phyloP scores from a whole-genome alignment of 148 eudicot species.

The Rhododendron williamsianum region DNA sequence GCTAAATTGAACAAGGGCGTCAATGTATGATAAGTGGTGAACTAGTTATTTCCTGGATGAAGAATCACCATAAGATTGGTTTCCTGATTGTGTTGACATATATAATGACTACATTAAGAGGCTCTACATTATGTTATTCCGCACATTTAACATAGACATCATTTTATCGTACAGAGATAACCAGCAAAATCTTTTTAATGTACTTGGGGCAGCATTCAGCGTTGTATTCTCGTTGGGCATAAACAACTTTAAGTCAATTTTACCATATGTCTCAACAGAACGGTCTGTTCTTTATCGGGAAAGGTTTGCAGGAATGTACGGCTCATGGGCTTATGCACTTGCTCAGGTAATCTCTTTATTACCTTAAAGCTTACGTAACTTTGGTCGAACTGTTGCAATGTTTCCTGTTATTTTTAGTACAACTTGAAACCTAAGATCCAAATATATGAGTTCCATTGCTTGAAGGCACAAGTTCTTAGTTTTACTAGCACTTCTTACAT shows the following conservation, averaged over 20 bases:
- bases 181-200: slow-evolving; percentile 54
- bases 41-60: not conserved
- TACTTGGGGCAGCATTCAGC: slow-evolving; percentile 56
- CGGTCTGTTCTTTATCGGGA: slow-evolving; percentile 70
- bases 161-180: slow-evolving; percentile 44
- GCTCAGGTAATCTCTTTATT: slow-evolving; percentile 54
- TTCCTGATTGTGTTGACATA: not conserved
- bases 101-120: not conserved
- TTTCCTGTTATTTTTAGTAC: not conserved
- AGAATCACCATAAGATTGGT: not conserved
- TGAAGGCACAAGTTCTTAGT: slow-evolving; percentile 6
- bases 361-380: not conserved
- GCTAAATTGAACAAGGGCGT: slow-evolving; percentile 14
- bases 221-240: slow-evolving; percentile 56
- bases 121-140: slow-evolving; percentile 21
- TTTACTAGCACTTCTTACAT: not conserved
- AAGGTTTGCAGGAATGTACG: slow-evolving; percentile 30
- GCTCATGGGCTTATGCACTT: slow-evolving; percentile 57
- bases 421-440: not conserved
- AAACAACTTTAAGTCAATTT: slow-evolving; percentile 36
- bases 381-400: not conserved
- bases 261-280: slow-evolving; percentile 55
- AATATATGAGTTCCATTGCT: not conserved
- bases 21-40: not conserved
- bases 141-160: not conserved